Evolutionary conservation across 1,139 yeast genomes (phyloP).

Genomic region (Kodamaea derodonti): DNA sequence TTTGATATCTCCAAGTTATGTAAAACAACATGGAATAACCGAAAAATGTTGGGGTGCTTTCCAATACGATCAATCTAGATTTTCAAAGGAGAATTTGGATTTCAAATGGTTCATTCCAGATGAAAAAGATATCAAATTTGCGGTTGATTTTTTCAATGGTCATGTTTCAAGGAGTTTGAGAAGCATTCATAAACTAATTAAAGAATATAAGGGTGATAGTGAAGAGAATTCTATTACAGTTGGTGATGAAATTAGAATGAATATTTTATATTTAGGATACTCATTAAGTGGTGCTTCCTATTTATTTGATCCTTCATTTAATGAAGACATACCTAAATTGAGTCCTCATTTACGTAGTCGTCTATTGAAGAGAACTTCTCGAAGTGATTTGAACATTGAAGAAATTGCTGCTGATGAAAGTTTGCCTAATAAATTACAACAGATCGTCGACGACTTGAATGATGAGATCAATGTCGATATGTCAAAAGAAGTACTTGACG

Average conservation of each 20-base stretch:
- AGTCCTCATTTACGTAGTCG: constrained; percentile 7
- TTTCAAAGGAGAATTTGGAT: constrained; percentile 38
- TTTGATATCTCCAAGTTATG: constrained; percentile 43
- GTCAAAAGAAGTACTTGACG: neutral
- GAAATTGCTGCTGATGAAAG: constrained; percentile 18
- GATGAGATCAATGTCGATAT: constrained; percentile 4
- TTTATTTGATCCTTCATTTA: constrained; percentile 66
- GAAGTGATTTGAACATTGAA: constrained; percentile 1
- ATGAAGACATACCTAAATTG: constrained; percentile 42
- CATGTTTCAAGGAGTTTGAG: constrained; percentile 45
- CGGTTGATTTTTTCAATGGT: constrained; percentile 54
- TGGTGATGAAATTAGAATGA: constrained; percentile 52
- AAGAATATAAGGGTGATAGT: constrained; percentile 17
- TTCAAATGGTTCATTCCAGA: constrained; percentile 79
- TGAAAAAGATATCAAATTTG: constrained; percentile 53
- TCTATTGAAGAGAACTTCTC: constrained; percentile 1
- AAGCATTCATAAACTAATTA: constrained; percentile 39
- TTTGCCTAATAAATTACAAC: constrained; percentile 34
- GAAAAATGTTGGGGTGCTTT: constrained; percentile 72
- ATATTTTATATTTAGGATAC: constrained; percentile 55
- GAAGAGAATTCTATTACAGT: constrained; percentile 14
- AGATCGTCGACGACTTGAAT: constrained; percentile 38
- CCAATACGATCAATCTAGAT: constrained; percentile 47
- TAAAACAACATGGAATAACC: constrained; percentile 28
- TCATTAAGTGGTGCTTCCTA: constrained; percentile 71